Evolutionary conservation across 352 stramenopile genomes (phyloP).

Genomic region (Paralagenidium karlingii): DNA sequence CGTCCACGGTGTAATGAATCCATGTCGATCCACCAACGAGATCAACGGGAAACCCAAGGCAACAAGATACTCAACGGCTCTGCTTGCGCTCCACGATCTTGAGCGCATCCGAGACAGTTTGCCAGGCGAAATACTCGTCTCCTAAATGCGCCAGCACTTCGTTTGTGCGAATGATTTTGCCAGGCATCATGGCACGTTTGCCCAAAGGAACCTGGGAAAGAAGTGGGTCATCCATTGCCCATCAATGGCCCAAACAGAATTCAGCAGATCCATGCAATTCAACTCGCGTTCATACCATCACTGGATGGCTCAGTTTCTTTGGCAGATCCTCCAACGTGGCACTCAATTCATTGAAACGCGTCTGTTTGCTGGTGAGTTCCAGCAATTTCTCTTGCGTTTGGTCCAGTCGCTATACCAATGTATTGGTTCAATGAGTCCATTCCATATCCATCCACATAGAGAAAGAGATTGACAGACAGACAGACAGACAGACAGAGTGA

Average conservation of each 20-base stretch:
- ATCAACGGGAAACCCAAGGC: too few species aligned
- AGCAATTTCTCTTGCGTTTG: too few species aligned
- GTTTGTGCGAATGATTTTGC: constrained; percentile 75
- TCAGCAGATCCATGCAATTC: background rate
- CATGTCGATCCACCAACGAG: background rate
- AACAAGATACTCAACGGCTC: constrained; percentile 31
- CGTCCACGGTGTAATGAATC: background rate
- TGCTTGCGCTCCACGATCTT: constrained; percentile 67
- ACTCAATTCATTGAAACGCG: constrained; percentile 28
- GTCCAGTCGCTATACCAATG: too few species aligned
- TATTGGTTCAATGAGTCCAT: too few species aligned
- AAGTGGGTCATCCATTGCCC: background rate
- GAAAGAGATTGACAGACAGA: too few species aligned
- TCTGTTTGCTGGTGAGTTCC: too few species aligned
- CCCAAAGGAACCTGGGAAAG: constrained; percentile 40
- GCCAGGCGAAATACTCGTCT: constrained; percentile 74
- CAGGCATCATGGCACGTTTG: constrained; percentile 71
- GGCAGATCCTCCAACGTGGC: constrained; percentile 49
- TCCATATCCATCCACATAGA: too few species aligned
- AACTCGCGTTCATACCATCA: constrained; percentile 35
- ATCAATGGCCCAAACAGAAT: background rate
- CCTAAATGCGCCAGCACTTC: constrained; percentile 72
- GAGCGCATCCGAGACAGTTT: constrained; percentile 40
- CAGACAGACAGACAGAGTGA: too few species aligned
- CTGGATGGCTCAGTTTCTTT: constrained; percentile 58